Percentiles rank a stretch among this genome's conserved stretches.
Evolutionary conservation across 2,329 filamentous ascomycete species (phyloP).

Genomic region (Trichoderma hamatum): DNA sequence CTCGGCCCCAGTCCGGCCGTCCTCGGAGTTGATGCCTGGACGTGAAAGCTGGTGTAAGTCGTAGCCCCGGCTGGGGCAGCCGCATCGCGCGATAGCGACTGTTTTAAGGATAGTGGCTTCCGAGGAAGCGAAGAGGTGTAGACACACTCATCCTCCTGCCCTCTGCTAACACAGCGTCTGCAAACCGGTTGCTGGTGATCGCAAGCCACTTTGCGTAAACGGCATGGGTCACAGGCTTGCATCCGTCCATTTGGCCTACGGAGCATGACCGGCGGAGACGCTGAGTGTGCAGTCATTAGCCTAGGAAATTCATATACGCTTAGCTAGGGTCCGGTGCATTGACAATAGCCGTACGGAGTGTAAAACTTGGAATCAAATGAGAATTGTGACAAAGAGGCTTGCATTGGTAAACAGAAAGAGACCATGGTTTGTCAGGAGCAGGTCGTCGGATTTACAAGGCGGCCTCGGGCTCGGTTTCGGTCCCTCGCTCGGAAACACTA

Average conservation of each 20-base stretch:
- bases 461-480: conserved; percentile 36
- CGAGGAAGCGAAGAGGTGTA: conserved; percentile 33
- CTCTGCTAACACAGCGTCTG: conserved; percentile 42
- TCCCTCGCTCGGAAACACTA: conserved; percentile 13
- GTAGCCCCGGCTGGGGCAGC: background rate
- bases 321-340: background rate
- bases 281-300: conserved; percentile 13
- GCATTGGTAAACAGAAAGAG: background rate
- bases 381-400: background rate
- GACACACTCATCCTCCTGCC: conserved; percentile 39
- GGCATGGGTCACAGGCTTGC: conserved; percentile 40
- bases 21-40: background rate
- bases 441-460: background rate
- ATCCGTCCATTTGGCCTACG: conserved; percentile 36
- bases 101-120: background rate
- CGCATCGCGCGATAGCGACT: background rate
- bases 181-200: conserved; percentile 45
- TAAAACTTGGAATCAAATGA: background rate
- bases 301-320: background rate
- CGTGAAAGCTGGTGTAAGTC: background rate
- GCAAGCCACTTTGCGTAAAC: conserved; percentile 46
- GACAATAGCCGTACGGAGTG: background rate
- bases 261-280: conserved; percentile 11
- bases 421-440: background rate
- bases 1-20: conserved; percentile 6